Evolutionary conservation across 1,284 basidiomycete species (phyloP).

Genomic region (Psilocybe mexicana): DNA sequence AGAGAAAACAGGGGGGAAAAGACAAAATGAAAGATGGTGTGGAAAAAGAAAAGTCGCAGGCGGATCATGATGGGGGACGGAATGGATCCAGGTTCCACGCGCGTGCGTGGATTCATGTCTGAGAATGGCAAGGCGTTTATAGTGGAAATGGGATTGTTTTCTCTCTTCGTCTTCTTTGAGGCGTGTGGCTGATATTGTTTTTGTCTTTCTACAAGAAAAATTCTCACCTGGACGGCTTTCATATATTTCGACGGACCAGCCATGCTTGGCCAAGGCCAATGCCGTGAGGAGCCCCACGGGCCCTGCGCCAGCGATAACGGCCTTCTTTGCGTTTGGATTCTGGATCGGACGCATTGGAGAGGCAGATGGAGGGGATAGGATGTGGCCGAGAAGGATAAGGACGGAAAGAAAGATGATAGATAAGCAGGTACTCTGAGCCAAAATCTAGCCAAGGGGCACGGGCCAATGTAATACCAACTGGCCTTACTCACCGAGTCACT

Average conservation of each 20-base stretch:
- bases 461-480: background rate
- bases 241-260: constrained; percentile 90
- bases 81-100: too few relatives aligned
- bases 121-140: too few relatives aligned
- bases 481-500: too few relatives aligned
- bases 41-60: too few relatives aligned
- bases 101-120: too few relatives aligned
- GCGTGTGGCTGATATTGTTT: background rate
- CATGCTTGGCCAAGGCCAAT: constrained; percentile 82
- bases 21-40: too few relatives aligned
- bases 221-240: constrained; percentile 81
- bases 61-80: too few relatives aligned
- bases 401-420: background rate
- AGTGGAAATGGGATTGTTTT: too few relatives aligned
- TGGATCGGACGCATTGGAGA: constrained; percentile 4
- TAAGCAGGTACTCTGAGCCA: background rate
- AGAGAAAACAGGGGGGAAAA: background rate
- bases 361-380: too few relatives aligned
- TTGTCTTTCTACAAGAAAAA: constrained; percentile 2
- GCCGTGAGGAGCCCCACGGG: constrained; percentile 95
- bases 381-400: background rate
- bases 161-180: too few relatives aligned
- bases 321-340: constrained; percentile 31
- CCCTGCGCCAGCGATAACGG: constrained; percentile 80
- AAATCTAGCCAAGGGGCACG: background rate